Evolutionary conservation across 495 filamentous ascomycete genomes (phyloP).

Genomic region (Aspergillus olivimuriae): DNA sequence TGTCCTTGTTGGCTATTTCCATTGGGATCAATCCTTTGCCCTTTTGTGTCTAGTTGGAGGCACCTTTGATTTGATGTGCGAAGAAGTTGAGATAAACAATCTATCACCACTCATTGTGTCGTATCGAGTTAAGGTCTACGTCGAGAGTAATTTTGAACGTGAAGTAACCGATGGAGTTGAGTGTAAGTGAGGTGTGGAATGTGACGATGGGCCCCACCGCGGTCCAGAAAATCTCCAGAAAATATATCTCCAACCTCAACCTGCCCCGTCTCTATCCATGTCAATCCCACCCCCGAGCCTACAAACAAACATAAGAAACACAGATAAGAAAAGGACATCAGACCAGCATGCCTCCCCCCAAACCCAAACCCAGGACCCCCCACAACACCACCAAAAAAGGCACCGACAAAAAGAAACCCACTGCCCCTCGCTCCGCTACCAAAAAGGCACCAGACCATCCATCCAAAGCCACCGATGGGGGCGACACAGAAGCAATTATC

Average conservation of each 20-base stretch:
- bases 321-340: neutral
- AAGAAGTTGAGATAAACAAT: too few relatives aligned
- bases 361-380: neutral
- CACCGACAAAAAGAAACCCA: conserved; percentile 12
- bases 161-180: too few relatives aligned
- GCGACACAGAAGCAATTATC: too few relatives aligned
- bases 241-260: too few relatives aligned
- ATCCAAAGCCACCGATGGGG: conserved; percentile 8
- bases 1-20: conserved; percentile 4
- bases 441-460: conserved; percentile 8
- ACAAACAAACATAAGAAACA: neutral
- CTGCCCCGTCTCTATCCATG: too few relatives aligned
- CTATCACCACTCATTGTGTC: conserved; percentile 5
- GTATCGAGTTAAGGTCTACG: too few relatives aligned
- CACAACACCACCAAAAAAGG: conserved; percentile 4
- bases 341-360: too few relatives aligned
- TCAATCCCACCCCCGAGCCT: too few relatives aligned
- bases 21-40: conserved; percentile 4
- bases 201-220: too few relatives aligned
- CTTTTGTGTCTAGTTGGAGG: neutral
- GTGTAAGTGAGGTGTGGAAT: too few relatives aligned
- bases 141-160: too few relatives aligned
- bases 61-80: neutral
- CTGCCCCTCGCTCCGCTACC: conserved; percentile 2
- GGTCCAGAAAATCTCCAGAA: too few relatives aligned